Conservation (phyloP, 176 grass and related monocot genomes). For the maize (Zea mays) region Zm-B73-REFERENCE-NAM-5.0 NC_050104.1:116697001-116697500, state of each 20-base stretch:
- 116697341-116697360: background rate
- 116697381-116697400: too few species aligned
- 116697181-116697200: background rate
- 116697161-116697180: background rate
- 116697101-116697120: background rate
- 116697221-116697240: background rate
- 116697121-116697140: background rate
- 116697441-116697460: too few species aligned
- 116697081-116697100: background rate
- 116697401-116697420: too few species aligned
- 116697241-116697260: background rate
- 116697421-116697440: too few species aligned
- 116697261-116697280: background rate
- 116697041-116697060: too few species aligned
- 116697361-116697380: background rate
- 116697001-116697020: too few species aligned
- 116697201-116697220: background rate
- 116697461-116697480: too few species aligned
- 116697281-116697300: slow-evolving; percentile 18
- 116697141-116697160: background rate
- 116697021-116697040: too few species aligned
- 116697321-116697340: background rate
- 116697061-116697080: background rate
- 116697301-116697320: background rate
- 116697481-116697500: too few species aligned